Percentiles rank a stretch among this genome's conserved stretches.
phyloP scores from a whole-genome alignment of 2,329 filamentous ascomycete genomes.

The Fusarium verrucosum region DNA sequence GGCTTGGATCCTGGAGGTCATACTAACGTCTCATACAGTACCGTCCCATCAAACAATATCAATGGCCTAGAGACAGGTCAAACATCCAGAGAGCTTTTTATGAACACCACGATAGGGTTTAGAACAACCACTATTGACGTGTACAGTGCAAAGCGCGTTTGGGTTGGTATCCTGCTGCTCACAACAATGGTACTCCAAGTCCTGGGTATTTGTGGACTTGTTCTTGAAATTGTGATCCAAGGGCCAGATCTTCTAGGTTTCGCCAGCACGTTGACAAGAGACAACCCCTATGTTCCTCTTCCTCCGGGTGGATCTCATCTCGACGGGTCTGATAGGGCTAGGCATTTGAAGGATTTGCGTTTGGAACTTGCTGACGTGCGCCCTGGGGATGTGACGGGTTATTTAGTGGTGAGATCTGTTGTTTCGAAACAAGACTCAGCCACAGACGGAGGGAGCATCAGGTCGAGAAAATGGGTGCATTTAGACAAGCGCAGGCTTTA shows the following conservation, averaged over 20 bases:
- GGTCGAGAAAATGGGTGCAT: background rate
- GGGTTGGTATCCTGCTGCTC: no score
- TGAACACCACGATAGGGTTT: no score
- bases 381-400: background rate
- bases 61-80: no score
- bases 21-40: no score
- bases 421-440: background rate
- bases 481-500: slow-evolving; percentile 1
- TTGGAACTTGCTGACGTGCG: background rate
- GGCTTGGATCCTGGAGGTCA: no score
- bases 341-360: background rate
- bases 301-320: background rate
- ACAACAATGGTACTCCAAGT: no score
- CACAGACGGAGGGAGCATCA: background rate
- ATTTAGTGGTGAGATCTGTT: background rate
- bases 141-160: no score
- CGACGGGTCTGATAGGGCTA: background rate
- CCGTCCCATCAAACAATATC: no score
- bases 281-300: background rate
- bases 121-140: no score
- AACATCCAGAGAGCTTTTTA: no score
- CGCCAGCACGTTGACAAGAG: background rate
- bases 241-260: background rate
- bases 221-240: background rate
- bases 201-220: no score